Evolutionary conservation across 2,329 filamentous ascomycete species (phyloP).

Genomic region (Ascochyta rabiei): DNA sequence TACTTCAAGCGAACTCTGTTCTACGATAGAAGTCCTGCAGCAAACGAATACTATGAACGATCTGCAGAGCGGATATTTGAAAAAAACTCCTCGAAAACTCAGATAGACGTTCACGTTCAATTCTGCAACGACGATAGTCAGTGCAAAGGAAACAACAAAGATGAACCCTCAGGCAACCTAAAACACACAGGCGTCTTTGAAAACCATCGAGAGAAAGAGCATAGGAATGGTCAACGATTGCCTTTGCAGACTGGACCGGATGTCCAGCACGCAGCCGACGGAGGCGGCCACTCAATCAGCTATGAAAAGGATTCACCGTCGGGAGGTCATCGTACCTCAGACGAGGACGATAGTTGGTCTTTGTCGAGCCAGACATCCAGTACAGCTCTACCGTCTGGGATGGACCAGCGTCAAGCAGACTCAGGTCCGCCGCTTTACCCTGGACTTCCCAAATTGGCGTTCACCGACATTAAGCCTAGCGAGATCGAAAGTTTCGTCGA

Average conservation of each 20-base stretch:
- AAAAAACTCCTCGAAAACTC: neutral
- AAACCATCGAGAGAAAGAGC: neutral
- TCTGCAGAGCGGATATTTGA: slow-evolving; percentile 1
- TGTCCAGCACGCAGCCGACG: neutral
- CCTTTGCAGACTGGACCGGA: neutral
- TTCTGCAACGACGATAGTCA: neutral
- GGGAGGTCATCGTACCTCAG: neutral
- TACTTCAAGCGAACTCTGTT: slow-evolving; percentile 5
- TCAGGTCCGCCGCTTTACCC: neutral
- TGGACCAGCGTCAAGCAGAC: neutral
- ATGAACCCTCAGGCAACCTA: neutral
- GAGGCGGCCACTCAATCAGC: neutral
- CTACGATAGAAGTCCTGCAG: neutral
- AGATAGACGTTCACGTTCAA: neutral
- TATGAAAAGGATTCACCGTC: neutral
- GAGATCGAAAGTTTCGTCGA: slow-evolving; percentile 2
- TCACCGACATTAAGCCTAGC: neutral
- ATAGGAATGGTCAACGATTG: neutral
- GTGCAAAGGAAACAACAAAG: neutral
- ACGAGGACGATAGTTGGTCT: neutral
- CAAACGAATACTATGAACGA: neutral
- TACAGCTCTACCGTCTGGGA: neutral
- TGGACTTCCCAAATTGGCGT: neutral
- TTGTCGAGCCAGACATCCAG: neutral
- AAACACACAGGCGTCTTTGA: neutral